Percentiles rank a stretch among this genome's conserved stretches.
These are phyloP conservation scores for Pneumocystis canis DNA, from an alignment of 1,139 yeast species.

Conservation along the genomic window DNA sequence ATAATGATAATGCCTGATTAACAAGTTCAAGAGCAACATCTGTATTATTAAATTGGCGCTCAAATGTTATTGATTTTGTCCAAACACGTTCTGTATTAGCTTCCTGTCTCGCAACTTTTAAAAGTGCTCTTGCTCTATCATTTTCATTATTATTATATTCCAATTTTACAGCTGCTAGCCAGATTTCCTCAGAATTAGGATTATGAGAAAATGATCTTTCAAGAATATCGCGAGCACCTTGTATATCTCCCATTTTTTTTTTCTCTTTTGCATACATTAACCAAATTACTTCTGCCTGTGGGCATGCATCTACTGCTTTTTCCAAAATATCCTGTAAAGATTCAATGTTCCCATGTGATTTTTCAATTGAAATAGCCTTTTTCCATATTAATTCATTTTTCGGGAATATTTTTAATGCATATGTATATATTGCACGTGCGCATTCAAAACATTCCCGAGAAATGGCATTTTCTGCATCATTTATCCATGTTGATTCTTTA, in stretches of 20 bases:
- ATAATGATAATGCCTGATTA: constrained; percentile 34
- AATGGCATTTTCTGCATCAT: constrained; percentile 26
- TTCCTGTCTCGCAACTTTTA: constrained; percentile 29
- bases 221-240: constrained; percentile 41
- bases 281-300: constrained; percentile 38
- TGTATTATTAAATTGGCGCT: constrained; percentile 29
- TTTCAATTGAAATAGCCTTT: constrained; percentile 35
- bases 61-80: constrained; percentile 47
- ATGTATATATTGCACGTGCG: constrained; percentile 37
- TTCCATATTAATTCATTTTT: constrained; percentile 42
- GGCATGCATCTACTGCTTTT: constrained; percentile 36
- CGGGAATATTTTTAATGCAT: constrained; percentile 36
- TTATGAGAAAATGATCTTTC: constrained; percentile 32
- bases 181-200: constrained; percentile 40
- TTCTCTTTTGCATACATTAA: constrained; percentile 61
- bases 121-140: constrained; percentile 32
- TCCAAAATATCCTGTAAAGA: constrained; percentile 39
- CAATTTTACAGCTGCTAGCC: constrained; percentile 59
- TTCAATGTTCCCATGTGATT: constrained; percentile 21
- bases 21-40: constrained; percentile 28
- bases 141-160: constrained; percentile 33
- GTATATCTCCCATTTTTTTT: constrained; percentile 38
- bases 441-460: constrained; percentile 25
- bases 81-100: constrained; percentile 38
- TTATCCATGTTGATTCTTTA: constrained; percentile 22